Conservation (phyloP, 2,329 filamentous ascomycete genomes). For the Phialophora verrucosa region DNA sequence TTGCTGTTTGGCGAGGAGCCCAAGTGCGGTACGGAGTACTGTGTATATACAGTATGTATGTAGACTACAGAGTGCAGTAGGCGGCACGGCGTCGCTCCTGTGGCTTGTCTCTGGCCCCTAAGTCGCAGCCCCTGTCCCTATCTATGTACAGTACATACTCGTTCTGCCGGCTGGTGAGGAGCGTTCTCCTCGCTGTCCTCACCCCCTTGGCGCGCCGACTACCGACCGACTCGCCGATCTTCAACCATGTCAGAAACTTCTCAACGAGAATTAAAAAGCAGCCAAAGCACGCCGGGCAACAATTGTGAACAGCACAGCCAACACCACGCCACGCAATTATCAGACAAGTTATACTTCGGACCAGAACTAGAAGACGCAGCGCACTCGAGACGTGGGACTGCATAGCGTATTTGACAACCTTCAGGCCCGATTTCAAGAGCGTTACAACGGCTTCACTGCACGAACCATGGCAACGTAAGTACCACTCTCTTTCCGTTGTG, state of each 20-base stretch:
- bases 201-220: slow-evolving; percentile 3
- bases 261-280: not conserved
- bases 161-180: no score
- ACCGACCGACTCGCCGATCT: slow-evolving; percentile 5
- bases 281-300: not conserved
- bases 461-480: slow-evolving; percentile 47
- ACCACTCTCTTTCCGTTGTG: slow-evolving; percentile 11
- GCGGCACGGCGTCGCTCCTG: no score
- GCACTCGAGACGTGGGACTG: not conserved
- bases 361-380: not conserved
- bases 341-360: not conserved
- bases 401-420: slow-evolving; percentile 2
- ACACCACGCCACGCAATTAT: not conserved
- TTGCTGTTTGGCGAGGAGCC: not conserved
- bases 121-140: not conserved
- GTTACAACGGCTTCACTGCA: slow-evolving; percentile 6
- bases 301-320: not conserved
- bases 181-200: not conserved
- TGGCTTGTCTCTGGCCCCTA: not conserved
- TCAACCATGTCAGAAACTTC: slow-evolving; percentile 8
- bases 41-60: not conserved
- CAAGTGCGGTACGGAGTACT: not conserved
- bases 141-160: no score
- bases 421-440: slow-evolving; percentile 6
- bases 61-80: not conserved